A percentile compares a stretch with the other conserved stretches of the same genome.
phyloP scores from a whole-genome alignment of 1,139 yeast genomes.

The Meyerozyma athensensis region DNA sequence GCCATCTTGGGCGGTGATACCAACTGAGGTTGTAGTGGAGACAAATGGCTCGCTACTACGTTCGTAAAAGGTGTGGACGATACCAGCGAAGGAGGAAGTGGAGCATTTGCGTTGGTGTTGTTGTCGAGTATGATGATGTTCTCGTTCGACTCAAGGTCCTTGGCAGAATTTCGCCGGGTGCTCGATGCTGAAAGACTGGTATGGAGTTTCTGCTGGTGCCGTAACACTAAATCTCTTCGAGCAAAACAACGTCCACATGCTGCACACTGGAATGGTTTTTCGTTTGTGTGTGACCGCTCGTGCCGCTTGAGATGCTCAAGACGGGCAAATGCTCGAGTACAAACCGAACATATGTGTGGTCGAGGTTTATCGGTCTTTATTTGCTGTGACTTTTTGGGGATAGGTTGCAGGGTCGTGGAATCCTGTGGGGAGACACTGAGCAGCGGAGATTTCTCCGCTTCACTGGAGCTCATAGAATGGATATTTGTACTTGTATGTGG shows the following conservation, averaged over 20 bases:
- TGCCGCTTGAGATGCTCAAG: constrained; percentile 30
- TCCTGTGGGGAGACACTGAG: background rate
- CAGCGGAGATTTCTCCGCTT: constrained; percentile 1
- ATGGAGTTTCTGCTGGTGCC: constrained; percentile 43
- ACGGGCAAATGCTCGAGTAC: constrained; percentile 31
- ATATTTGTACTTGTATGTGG: too few relatives aligned
- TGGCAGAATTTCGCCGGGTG: constrained; percentile 15
- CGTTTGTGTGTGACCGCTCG: constrained; percentile 31
- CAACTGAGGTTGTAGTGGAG: constrained; percentile 12
- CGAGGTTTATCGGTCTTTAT: constrained; percentile 63
- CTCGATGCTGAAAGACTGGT: constrained; percentile 15
- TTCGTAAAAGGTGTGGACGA: constrained; percentile 1
- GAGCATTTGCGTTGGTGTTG: constrained; percentile 42
- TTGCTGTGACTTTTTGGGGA: constrained; percentile 79
- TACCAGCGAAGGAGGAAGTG: constrained; percentile 26
- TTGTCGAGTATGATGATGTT: constrained; percentile 41
- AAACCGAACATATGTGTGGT: constrained; percentile 26
- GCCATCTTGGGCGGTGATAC: constrained; percentile 17
- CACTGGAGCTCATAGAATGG: constrained; percentile 3
- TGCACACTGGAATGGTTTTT: constrained; percentile 41
- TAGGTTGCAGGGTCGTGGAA: constrained; percentile 49
- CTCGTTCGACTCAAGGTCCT: constrained; percentile 24
- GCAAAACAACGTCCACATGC: constrained; percentile 50
- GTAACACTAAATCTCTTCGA: constrained; percentile 41
- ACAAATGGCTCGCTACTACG: constrained; percentile 2